These are phyloP conservation scores for Candida koratica DNA, from an alignment of 805 yeast genomes.

Conservation along the genomic window DNA sequence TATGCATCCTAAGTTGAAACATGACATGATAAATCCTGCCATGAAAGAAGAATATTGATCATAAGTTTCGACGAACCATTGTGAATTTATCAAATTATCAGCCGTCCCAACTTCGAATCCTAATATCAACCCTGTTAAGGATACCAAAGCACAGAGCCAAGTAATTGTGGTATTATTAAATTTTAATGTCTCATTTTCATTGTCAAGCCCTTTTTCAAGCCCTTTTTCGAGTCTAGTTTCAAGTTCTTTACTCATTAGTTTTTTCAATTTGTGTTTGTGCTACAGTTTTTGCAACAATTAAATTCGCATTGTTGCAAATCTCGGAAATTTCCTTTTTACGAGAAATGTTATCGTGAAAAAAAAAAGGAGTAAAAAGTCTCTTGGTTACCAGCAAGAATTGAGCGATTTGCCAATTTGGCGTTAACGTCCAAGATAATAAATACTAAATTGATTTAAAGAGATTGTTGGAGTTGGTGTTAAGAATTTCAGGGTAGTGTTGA, in stretches of 20 bases:
- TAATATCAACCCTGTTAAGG: constrained; percentile 9
- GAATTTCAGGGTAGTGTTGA: too few relatives aligned
- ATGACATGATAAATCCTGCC: constrained; percentile 10
- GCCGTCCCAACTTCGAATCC: constrained; percentile 17
- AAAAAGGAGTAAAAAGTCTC: constrained; percentile 6
- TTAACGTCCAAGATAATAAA: too few relatives aligned
- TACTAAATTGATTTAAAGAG: too few relatives aligned
- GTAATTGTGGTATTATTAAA: constrained; percentile 6
- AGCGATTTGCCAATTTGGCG: too few relatives aligned
- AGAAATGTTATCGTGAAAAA: constrained; percentile 3
- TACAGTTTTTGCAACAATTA: constrained; percentile 2
- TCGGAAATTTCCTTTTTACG: constrained; percentile 7
- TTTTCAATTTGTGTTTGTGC: background rate
- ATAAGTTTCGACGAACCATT: constrained; percentile 2
- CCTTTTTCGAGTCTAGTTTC: too few relatives aligned
- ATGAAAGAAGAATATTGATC: constrained; percentile 1
- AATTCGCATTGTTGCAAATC: constrained; percentile 7
- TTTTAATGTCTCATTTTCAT: background rate
- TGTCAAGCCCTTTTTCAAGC: constrained; percentile 1
- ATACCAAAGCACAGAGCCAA: constrained; percentile 7
- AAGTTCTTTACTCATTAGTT: too few relatives aligned
- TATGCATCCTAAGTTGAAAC: constrained; percentile 24
- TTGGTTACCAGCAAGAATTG: constrained; percentile 7
- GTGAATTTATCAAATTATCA: constrained; percentile 8
- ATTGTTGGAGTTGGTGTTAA: too few relatives aligned